Conservation (phyloP, 192 early-diverging fungal genomes). For the Obelidium mucronatum region DNA sequence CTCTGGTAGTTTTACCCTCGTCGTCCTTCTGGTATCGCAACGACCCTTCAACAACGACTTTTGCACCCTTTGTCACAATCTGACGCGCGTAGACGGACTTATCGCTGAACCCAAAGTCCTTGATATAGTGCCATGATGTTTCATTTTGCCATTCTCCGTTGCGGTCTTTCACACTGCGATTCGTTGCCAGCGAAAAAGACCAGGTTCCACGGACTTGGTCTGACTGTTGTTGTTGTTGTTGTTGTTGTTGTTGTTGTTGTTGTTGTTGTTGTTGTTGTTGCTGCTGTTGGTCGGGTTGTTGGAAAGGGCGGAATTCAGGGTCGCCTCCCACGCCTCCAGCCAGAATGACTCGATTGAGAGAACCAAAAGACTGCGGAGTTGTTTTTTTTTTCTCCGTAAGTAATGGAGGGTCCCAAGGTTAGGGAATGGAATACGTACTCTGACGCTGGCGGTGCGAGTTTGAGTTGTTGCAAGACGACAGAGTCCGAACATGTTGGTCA, state of each 20-base stretch:
- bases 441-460: too few relatives aligned
- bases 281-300: too few relatives aligned
- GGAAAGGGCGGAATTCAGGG: too few relatives aligned
- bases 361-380: too few relatives aligned
- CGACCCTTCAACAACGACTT: slow-evolving; percentile 12
- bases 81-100: slow-evolving; percentile 1
- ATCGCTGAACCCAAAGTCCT: background rate
- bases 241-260: too few relatives aligned
- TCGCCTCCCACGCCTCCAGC: too few relatives aligned
- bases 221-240: too few relatives aligned
- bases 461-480: too few relatives aligned
- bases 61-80: background rate
- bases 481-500: too few relatives aligned
- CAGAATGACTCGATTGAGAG: too few relatives aligned
- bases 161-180: background rate
- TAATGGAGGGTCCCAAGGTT: background rate
- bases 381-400: too few relatives aligned
- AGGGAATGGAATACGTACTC: background rate
- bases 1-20: background rate
- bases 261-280: too few relatives aligned
- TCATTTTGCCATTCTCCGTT: slow-evolving; percentile 33
- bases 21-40: background rate
- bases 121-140: slow-evolving; percentile 30
- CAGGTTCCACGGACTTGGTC: slow-evolving; percentile 8
- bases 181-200: slow-evolving; percentile 28